Percentiles rank a stretch among this genome's conserved stretches.
These are phyloP conservation scores for Hortaea werneckii DNA, from an alignment of 2,329 filamentous ascomycete genomes.

Conservation along the genomic window DNA sequence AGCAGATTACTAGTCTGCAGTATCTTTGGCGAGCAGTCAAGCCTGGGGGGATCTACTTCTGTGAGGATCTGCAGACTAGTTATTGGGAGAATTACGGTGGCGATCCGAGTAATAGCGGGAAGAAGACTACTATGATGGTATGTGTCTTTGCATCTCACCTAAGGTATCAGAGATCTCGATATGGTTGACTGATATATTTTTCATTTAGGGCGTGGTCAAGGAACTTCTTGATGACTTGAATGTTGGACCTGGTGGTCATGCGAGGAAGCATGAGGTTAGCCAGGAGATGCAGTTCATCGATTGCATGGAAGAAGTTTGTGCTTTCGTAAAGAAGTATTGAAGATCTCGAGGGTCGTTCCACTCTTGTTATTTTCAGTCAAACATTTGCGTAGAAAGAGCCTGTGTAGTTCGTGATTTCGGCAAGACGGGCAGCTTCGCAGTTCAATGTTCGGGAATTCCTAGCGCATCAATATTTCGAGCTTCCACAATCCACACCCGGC, in stretches of 20 bases:
- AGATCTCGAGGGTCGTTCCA: too few species aligned
- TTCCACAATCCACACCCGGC: too few species aligned
- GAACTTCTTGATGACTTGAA: conserved; percentile 18
- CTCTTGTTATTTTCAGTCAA: too few species aligned
- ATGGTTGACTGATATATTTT: too few species aligned
- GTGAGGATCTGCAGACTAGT: conserved; percentile 19
- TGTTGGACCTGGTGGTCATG: conserved; percentile 5
- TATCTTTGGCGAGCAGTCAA: conserved; percentile 29
- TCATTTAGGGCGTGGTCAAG: conserved; percentile 10
- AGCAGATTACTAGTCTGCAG: conserved; percentile 29
- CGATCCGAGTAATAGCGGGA: conserved; percentile 5
- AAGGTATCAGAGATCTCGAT: too few species aligned
- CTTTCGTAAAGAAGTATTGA: conserved; percentile 7
- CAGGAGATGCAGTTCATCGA: conserved; percentile 10
- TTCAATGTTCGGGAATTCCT: too few species aligned
- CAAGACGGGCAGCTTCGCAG: too few species aligned
- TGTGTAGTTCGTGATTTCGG: too few species aligned
- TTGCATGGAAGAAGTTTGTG: conserved; percentile 13
- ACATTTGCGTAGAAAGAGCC: too few species aligned
- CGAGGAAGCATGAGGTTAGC: conserved; percentile 8
- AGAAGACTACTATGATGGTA: conserved; percentile 15
- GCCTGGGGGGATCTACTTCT: conserved; percentile 24
- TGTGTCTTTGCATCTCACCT: neutral
- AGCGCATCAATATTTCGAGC: too few species aligned
- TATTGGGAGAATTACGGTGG: conserved; percentile 17